Evolutionary conservation across 2,329 filamentous ascomycete species (phyloP).

Genomic region (Neopestalotiopsis clavispora): DNA sequence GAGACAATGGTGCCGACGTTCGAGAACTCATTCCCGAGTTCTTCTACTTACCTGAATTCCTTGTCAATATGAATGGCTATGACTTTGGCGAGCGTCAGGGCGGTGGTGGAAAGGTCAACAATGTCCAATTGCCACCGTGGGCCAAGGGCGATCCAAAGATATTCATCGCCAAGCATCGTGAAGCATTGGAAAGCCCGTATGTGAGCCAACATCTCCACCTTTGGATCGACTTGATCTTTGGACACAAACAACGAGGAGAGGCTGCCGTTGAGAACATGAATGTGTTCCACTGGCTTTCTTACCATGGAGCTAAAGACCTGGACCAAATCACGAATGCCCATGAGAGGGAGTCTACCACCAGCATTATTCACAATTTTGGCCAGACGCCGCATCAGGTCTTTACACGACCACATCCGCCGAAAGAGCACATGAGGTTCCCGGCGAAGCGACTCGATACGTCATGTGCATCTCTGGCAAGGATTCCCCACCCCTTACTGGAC

Average conservation of each 20-base stretch:
- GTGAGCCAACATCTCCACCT: constrained; percentile 88
- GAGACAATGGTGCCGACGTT: constrained; percentile 90
- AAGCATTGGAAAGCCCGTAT: constrained; percentile 90
- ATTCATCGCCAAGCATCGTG: constrained; percentile 94
- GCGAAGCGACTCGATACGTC: constrained; percentile 77
- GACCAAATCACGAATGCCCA: constrained; percentile 89
- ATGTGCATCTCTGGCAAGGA: constrained; percentile 75
- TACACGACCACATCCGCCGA: constrained; percentile 75
- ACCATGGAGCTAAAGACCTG: constrained; percentile 89
- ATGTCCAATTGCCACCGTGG: constrained; percentile 92
- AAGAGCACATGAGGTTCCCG: constrained; percentile 70
- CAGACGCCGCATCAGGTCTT: constrained; percentile 98
- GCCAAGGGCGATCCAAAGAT: constrained; percentile 95
- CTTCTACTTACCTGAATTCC: constrained; percentile 93
- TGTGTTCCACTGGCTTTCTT: constrained; percentile 95
- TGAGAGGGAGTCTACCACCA: constrained; percentile 86
- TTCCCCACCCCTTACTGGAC: constrained; percentile 78
- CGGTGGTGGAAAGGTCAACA: constrained; percentile 77
- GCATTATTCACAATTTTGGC: constrained; percentile 98
- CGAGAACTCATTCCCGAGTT: constrained; percentile 96
- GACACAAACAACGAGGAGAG: constrained; percentile 90
- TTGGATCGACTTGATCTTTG: constrained; percentile 97
- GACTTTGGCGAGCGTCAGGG: constrained; percentile 91
- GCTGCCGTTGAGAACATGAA: constrained; percentile 90
- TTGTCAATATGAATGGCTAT: constrained; percentile 92